Evolutionary conservation across 495 filamentous ascomycete species (phyloP), one percentile per base, ranked within the genome.

Genomic region (Aspergillus ellipticus): DNA sequence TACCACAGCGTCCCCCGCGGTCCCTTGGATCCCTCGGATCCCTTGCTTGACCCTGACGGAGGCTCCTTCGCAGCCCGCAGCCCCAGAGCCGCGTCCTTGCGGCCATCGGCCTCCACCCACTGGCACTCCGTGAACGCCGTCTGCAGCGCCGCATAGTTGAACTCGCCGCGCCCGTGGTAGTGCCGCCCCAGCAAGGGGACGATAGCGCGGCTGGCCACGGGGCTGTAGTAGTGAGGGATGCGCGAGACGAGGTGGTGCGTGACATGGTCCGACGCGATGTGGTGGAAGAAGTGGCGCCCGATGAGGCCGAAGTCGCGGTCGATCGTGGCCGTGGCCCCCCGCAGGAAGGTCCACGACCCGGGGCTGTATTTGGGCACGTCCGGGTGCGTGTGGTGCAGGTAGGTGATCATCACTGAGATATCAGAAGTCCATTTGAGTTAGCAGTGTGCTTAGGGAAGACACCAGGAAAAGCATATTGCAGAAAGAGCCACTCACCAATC

Each of bases 301-400:
- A 90, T 85, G 75, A 91, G 92, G 54, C 89, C 89, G 60, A 93
- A 90, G 65, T 90, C 86, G 59, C 90, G 88, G 64, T 95, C 90
- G 55, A 95, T 89, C 31, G 90, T 95, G 31, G 87, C 86, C 35
- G 88, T 87, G 47, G 90, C 88, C 46, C 90, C 90, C 61, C 87
- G 88, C 42, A 87, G 81, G 69, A 86, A 95, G 69, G 84, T 90
- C 90, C 89, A 94, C 55, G 85, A 71, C 24, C 84, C 76, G 33
- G 79, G 76, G 41, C 80, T 78, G 75, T 92, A 94, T 77, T 93
- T 88, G 16, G 90, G 89, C 37, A 94, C 81, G 8, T 84, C 76
- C 5, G 87, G 88, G 68, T 95, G 88, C 50, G 90, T 94, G 77
- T 95, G 90, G 68, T 95, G 90, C 22, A 95, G 85, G 76, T 84